Base-by-base conservation (phyloP, 768 basidiomycete genomes). In the Tulasnella sp. region DNA sequence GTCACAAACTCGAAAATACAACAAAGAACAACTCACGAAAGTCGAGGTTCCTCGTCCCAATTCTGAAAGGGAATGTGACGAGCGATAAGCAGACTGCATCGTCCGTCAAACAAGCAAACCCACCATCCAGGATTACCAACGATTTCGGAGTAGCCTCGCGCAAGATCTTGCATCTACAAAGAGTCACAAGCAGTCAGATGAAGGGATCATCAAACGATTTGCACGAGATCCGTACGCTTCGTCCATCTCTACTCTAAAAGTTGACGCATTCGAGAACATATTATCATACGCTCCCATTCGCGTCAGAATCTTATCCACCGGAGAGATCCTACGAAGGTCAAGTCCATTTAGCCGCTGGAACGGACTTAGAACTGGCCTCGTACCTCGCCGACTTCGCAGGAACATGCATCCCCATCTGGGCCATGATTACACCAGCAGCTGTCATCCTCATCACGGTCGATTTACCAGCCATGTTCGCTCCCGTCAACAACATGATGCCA, bases 211-310 rank as follows among this genome's bases (percentile, higher is more conserved):
- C 52, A 19, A 36, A 14, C 68, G 2, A 34, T 19, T 8, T 14
- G 11, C 6, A 54, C 15, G n/a, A n/a, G 4, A 67, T 78, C 79
- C 83, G 54, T 79, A 95, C 94, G 94, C 94, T 88, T 99, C 97
- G 82, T 99, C 97, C 76, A 99, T 85, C 82, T 99, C 97, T 29
- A 99, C 97, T 82, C 98, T 97, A 88, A 99, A 99, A 0, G 97
- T 98, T 83, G 94, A 95, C 0, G 95, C 89, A 79, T 94, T 91
- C 2, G 93, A 91, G 83, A 96, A 96, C 92, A 97, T 95, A 81
- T 96, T 96, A 81, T 99, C 97, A 81, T 98, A 97, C 2, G 97
- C 97, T 12, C 97, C 97, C 97, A 99, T 99, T 34, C 97, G 90
- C 2, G 97, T 98, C 77, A 94, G 88, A 79, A 99, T 97, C 15